Conservation (phyloP, 495 filamentous ascomycete species). For the Gamarada debralockiae region DNA sequence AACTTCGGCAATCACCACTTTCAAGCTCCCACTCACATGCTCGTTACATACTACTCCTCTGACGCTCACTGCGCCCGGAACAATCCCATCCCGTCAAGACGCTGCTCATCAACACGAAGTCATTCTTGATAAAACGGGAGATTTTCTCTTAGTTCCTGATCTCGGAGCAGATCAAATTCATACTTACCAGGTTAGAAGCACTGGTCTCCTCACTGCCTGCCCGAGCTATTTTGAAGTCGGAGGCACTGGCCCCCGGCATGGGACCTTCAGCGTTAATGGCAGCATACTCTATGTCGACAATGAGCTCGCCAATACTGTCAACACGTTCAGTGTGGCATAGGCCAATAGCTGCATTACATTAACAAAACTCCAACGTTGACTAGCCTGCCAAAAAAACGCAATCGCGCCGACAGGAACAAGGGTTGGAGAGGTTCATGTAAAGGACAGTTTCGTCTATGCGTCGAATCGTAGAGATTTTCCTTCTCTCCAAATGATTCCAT, state of each 20-base stretch:
- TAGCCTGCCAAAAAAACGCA: constrained; percentile 37
- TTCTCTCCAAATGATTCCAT: constrained; percentile 34
- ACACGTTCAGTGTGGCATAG: constrained; percentile 56
- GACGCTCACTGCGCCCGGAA: neutral
- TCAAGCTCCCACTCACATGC: constrained; percentile 13
- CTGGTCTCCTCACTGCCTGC: constrained; percentile 33
- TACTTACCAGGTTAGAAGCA: constrained; percentile 50
- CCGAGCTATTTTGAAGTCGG: constrained; percentile 27
- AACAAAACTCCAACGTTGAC: constrained; percentile 34
- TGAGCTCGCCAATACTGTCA: constrained; percentile 58
- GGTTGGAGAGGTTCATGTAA: constrained; percentile 58
- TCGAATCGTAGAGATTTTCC: constrained; percentile 33
- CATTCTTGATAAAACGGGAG: constrained; percentile 62
- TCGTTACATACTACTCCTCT: constrained; percentile 5
- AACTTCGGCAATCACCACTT: constrained; percentile 12
- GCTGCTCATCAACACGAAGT: constrained; percentile 64
- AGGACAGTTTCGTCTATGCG: constrained; percentile 45
- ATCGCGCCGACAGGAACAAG: constrained; percentile 34
- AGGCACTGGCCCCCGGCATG: constrained; percentile 66
- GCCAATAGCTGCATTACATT: constrained; percentile 41
- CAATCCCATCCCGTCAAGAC: constrained; percentile 40
- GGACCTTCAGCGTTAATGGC: constrained; percentile 47
- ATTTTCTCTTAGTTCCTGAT: constrained; percentile 63
- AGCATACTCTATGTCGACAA: constrained; percentile 56
- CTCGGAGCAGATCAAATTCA: constrained; percentile 65